phyloP scores from a whole-genome alignment of 2,329 filamentous ascomycete species.

The Pseudogymnoascus sp. region DNA sequence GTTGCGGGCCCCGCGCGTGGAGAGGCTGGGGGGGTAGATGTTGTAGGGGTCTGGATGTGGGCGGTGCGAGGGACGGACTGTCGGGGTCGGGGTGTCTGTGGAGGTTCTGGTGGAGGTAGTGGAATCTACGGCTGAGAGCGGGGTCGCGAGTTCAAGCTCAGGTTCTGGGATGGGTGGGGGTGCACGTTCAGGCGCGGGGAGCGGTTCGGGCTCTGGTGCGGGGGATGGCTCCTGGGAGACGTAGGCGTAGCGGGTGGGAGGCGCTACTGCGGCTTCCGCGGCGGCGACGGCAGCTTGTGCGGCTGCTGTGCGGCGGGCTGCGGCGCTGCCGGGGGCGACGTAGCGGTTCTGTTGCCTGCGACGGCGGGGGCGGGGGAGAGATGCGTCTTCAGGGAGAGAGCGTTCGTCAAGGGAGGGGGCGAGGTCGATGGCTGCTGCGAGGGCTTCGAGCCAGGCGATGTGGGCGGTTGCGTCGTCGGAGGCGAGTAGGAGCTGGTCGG shows the following conservation, averaged over 20 bases:
- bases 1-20: not conserved
- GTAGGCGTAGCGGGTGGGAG: not conserved
- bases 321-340: too few species aligned
- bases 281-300: too few species aligned
- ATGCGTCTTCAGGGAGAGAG: slow-evolving; percentile 52
- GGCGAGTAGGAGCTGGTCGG: slow-evolving; percentile 64
- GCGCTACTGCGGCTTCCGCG: too few species aligned
- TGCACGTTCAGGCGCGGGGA: not conserved
- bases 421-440: slow-evolving; percentile 67
- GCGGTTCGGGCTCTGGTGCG: not conserved
- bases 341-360: too few species aligned
- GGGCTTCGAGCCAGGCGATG: slow-evolving; percentile 57
- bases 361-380: slow-evolving; percentile 41
- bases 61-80: not conserved
- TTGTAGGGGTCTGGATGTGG: slow-evolving; percentile 14
- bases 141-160: not conserved
- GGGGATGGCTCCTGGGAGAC: not conserved
- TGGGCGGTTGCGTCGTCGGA: slow-evolving; percentile 57
- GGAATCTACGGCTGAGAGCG: not conserved
- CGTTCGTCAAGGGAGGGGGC: slow-evolving; percentile 63
- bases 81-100: not conserved
- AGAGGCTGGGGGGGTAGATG: slow-evolving; percentile 21
- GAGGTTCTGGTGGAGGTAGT: not conserved
- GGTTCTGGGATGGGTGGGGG: not conserved
- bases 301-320: too few species aligned